These are phyloP conservation scores for Alternaria incomplexa DNA, from an alignment of 2,329 filamentous ascomycete genomes.

Conservation along the genomic window DNA sequence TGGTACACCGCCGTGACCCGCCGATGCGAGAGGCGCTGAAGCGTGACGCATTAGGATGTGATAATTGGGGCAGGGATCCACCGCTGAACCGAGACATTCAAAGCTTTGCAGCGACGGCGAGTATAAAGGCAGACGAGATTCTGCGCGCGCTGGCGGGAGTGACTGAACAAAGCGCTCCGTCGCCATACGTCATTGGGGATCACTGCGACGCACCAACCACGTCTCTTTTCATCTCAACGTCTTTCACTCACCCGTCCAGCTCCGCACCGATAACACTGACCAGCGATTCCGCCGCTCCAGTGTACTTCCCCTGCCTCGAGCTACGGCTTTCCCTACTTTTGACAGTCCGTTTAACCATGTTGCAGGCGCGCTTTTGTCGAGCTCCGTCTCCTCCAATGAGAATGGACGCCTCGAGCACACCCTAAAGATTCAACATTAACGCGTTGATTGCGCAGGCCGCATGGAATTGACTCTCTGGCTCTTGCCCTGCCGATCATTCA, in stretches of 20 bases:
- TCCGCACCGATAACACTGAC: constrained; percentile 24
- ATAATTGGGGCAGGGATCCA: constrained; percentile 13
- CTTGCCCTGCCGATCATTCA: constrained; percentile 14
- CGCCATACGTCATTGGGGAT: constrained; percentile 21
- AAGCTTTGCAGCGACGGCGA: constrained; percentile 13
- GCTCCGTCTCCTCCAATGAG: constrained; percentile 39
- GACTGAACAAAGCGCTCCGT: constrained; percentile 9
- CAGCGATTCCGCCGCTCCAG: constrained; percentile 32
- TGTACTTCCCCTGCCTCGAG: constrained; percentile 37
- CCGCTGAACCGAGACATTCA: constrained; percentile 8
- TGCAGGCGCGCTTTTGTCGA: constrained; percentile 37
- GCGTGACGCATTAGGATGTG: constrained; percentile 8
- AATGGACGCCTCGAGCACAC: constrained; percentile 34
- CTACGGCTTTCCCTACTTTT: constrained; percentile 33
- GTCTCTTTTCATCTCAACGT: constrained; percentile 10
- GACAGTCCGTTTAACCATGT: constrained; percentile 42
- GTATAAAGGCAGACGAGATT: constrained; percentile 7
- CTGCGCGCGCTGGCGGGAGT: not conserved
- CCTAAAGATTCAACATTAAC: constrained; percentile 23
- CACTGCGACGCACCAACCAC: constrained; percentile 24
- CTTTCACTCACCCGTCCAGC: constrained; percentile 7
- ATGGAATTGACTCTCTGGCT: constrained; percentile 13
- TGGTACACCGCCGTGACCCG: constrained; percentile 22
- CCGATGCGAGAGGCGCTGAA: constrained; percentile 10
- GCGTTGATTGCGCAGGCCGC: constrained; percentile 27